Percentiles rank a stretch among this genome's conserved stretches.
Evolutionary conservation across 83 land plant genomes (phyloP).

Genomic region (Picea abies): DNA sequence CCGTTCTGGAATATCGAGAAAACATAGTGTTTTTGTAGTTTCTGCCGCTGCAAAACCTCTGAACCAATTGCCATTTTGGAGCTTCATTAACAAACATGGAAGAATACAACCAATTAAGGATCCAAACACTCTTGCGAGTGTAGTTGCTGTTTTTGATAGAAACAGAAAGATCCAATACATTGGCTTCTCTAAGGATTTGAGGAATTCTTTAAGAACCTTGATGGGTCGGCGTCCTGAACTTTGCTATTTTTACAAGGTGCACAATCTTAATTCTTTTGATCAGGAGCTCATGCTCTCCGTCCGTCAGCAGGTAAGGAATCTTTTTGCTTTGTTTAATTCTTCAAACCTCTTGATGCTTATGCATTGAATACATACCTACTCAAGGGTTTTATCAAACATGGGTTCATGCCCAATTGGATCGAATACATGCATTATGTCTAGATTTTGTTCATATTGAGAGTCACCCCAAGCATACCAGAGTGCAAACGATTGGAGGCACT

Average conservation of each 20-base stretch:
- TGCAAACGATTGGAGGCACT: neutral
- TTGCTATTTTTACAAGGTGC: conserved; percentile 45
- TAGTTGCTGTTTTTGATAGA: conserved; percentile 44
- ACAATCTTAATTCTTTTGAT: conserved; percentile 34
- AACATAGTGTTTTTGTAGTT: conserved; percentile 1
- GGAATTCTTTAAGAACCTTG: conserved; percentile 45
- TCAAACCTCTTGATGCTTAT: neutral
- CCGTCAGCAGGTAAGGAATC: conserved; percentile 35
- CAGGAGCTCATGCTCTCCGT: conserved; percentile 39
- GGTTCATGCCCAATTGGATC: neutral
- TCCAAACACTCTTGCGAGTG: conserved; percentile 28
- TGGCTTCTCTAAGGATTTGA: conserved; percentile 51
- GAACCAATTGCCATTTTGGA: conserved; percentile 26
- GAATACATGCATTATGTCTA: neutral
- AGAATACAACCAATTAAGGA: conserved; percentile 39
- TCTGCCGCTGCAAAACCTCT: conserved; percentile 26
- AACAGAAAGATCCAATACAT: conserved; percentile 49
- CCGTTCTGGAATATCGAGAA: neutral
- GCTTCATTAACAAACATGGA: conserved; percentile 37
- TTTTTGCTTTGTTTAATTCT: neutral
- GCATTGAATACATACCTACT: neutral
- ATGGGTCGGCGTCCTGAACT: conserved; percentile 54
- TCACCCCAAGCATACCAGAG: neutral
- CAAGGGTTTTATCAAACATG: neutral
- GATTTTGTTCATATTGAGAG: neutral